Evolutionary conservation across 2,329 filamentous ascomycete genomes (phyloP).

Genomic region (Fusarium duplospermum): DNA sequence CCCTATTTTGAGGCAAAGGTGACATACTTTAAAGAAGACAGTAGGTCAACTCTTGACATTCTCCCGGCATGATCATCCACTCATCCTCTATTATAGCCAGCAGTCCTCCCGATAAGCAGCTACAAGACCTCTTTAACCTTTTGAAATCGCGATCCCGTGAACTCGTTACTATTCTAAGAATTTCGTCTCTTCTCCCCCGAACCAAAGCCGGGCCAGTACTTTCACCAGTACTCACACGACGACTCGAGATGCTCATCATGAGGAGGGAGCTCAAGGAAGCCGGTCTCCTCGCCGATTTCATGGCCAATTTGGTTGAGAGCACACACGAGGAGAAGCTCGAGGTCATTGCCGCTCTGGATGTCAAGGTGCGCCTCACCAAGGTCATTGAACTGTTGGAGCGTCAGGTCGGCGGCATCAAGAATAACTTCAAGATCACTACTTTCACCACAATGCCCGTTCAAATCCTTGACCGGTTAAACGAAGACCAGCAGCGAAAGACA

Average conservation of each 20-base stretch:
- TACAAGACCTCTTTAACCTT: constrained; percentile 78
- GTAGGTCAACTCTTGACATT: constrained; percentile 55
- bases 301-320: constrained; percentile 91
- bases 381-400: constrained; percentile 87
- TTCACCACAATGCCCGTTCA: constrained; percentile 76
- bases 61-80: background rate
- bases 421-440: constrained; percentile 86
- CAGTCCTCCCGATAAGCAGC: constrained; percentile 63
- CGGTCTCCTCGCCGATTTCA: constrained; percentile 91
- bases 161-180: constrained; percentile 83
- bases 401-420: constrained; percentile 86
- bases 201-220: constrained; percentile 72
- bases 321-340: constrained; percentile 92
- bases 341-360: constrained; percentile 82
- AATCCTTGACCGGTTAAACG: constrained; percentile 65
- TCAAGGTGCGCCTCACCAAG: constrained; percentile 81
- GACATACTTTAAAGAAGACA: constrained; percentile 75
- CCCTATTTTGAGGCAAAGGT: constrained; percentile 90
- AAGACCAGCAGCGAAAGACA: constrained; percentile 51
- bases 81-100: constrained; percentile 41
- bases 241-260: constrained; percentile 88
- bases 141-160: constrained; percentile 89
- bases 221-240: constrained; percentile 85
- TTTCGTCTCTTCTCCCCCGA: constrained; percentile 85
- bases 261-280: constrained; percentile 86